Conservation (phyloP, 2,329 filamentous ascomycete genomes). For the Daldinia sp. region DNA sequence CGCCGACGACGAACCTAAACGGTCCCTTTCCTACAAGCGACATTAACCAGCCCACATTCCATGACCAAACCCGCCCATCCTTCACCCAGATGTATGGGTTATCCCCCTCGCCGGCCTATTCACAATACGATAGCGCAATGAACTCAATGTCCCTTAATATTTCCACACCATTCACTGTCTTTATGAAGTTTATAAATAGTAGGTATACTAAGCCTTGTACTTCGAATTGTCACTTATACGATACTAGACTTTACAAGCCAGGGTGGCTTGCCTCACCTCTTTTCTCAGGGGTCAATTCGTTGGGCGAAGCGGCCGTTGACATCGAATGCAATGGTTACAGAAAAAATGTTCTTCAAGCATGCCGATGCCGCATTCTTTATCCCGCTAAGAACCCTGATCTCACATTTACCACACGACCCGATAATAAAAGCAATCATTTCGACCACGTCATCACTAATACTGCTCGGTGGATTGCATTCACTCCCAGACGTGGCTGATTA, state of each 20-base stretch:
- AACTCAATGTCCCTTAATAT: background rate
- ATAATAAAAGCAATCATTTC: conserved; percentile 25
- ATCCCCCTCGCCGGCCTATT: background rate
- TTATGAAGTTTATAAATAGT: conserved; percentile 27
- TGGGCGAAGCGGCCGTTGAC: background rate
- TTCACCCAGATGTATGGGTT: background rate
- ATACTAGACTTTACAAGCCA: conserved; percentile 16
- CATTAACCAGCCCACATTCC: background rate
- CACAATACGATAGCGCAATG: background rate
- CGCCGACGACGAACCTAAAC: background rate
- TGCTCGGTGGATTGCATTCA: conserved; percentile 14
- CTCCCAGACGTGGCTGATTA: conserved; percentile 10
- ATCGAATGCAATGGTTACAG: conserved; percentile 4
- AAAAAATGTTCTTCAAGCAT: conserved; percentile 1
- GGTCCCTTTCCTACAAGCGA: conserved; percentile 2
- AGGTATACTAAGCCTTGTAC: background rate
- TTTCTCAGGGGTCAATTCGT: conserved; percentile 3
- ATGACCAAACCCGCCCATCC: background rate
- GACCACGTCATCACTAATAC: conserved; percentile 7
- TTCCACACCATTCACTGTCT: conserved; percentile 5
- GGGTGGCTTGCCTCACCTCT: conserved; percentile 18
- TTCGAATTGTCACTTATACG: conserved; percentile 6
- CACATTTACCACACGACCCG: background rate
- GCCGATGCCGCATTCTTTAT: conserved; percentile 11
- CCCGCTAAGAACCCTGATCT: conserved; percentile 3